Evolutionary conservation across 495 filamentous ascomycete genomes (phyloP), one percentile per base, ranked within the genome.

Genomic region (Lasiosphaeria hispida): DNA sequence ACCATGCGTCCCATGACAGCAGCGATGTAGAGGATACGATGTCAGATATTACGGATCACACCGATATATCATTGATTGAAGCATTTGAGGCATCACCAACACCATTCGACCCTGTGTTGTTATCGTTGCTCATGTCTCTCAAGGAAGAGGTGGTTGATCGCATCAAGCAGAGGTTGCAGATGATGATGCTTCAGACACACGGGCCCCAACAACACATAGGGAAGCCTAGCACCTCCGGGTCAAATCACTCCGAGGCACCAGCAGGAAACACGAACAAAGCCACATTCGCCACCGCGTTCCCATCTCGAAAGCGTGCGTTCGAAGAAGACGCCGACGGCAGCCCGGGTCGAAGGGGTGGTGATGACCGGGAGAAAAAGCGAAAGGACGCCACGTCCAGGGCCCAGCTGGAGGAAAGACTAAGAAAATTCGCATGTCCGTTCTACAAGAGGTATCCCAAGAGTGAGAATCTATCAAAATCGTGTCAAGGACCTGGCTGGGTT

Each of bases 131-230:
- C 19, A 19, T 48, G 18, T 34, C 45, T 3, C 19, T 48, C 18
- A 48, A 48, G 13, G 45, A 48, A 33, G 17, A 48, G 18, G 45
- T 48, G 2, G 45, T 48, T 7, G 14, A 19, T 5, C 45, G 45
- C n/a, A 48, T 48, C 45, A 33, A 48, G n/a, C 45, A 48, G n/a
- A 48, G 45, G 45, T 23, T 48, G 9, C 45, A 48, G 23, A 34
- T 23, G 7, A 48, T 33, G 3, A 34, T 48, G 4, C 15, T 48
- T 13, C 45, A 48, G 10, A 23, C 2, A 1, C 45, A 48, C 4
- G 45, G 18, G 8, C 10, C 19, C 10, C 45, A 48, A 33, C 18
- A 48, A 7, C 18, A 3, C 6, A 17, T 23, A 13, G 34, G 15
- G 9, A 17, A 48, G 23, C 45, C 17, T 6, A 47, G 11, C 43